Evolutionary conservation across 345 rosid species (phyloP), one percentile per base, ranked within the genome.

Genomic region (Salix viminalis): DNA sequence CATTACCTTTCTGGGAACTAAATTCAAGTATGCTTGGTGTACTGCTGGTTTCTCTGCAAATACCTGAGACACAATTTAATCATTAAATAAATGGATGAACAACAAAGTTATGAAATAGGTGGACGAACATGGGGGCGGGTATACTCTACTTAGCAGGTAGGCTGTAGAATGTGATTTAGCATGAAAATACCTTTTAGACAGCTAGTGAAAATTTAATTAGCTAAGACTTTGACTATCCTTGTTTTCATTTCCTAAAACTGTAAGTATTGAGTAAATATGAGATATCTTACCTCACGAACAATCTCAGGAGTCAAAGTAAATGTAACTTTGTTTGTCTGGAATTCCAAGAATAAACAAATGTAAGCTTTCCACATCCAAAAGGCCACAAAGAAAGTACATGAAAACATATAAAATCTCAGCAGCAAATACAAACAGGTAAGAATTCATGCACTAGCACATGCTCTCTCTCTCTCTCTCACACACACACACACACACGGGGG

Each of bases 41-140:
- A 92, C 97, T 72, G 97, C 94, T 52, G 99, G 99, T 80, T 92
- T 96, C 91, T 92, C 96, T 73, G 97, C 91, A 90, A 96, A 96
- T 82, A 92, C 93, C 99, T 96, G 88, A 79, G 74, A 67, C 71
- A 37, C 28, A 60, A 65, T 62, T 72, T 54, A 73, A 70, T 61
- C 72, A 70, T 74, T 30, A 74, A 78, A 58, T 44, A 64, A 48
- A 71, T 7, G 50, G 58, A 78, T 71, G 70, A n/a, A 77, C 62
- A 71, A 4, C 23, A 54, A 50, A 18, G 56, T 50, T 50, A 50
- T 18, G 2, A 16, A 50, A 50, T 5, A 50, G n/a, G n/a, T 50
- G 56, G 21, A 50, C 18, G 56, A 18, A 50, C 7, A 50, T 50
- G 56, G n/a, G 56, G n/a, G 39, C 34, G 42, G 16, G 24, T 34